phyloP scores from a whole-genome alignment of 2,329 filamentous ascomycete species.

The Bipolaris bicolor region DNA sequence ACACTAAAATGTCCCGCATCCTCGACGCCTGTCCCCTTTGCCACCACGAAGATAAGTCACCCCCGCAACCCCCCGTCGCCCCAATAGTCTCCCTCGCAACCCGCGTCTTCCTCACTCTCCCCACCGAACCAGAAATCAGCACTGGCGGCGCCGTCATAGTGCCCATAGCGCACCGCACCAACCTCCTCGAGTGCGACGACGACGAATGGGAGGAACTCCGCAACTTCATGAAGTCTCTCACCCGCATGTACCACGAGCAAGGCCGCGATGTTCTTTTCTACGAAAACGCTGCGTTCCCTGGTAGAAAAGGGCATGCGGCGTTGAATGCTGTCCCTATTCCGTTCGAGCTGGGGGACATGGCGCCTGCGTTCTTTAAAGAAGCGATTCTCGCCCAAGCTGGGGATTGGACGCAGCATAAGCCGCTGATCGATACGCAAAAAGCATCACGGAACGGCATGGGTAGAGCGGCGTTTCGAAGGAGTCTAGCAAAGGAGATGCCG shows the following conservation, averaged over 20 bases:
- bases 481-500: constrained; percentile 91
- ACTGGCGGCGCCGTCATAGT: constrained; percentile 86
- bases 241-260: constrained; percentile 91
- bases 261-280: constrained; percentile 95
- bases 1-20: constrained; percentile 85
- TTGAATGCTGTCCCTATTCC: constrained; percentile 87
- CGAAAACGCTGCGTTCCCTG: constrained; percentile 87
- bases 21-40: constrained; percentile 90
- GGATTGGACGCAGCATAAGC: constrained; percentile 95
- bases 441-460: constrained; percentile 71
- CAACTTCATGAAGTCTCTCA: constrained; percentile 98
- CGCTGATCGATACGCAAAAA: constrained; percentile 85
- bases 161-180: constrained; percentile 83
- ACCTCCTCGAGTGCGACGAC: constrained; percentile 96
- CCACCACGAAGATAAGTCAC: constrained; percentile 82
- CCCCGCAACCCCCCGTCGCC: constrained; percentile 72
- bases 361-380: constrained; percentile 93
- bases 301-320: constrained; percentile 80
- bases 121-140: constrained; percentile 86
- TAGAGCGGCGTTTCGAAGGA: constrained; percentile 79
- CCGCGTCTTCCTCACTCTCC: constrained; percentile 83
- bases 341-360: constrained; percentile 86
- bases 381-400: constrained; percentile 87
- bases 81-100: constrained; percentile 87
- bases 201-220: constrained; percentile 99